Evolutionary conservation across 2,329 filamentous ascomycete genomes (phyloP), one percentile per base, ranked within the genome.

Genomic region (Pyricularia grisea): DNA sequence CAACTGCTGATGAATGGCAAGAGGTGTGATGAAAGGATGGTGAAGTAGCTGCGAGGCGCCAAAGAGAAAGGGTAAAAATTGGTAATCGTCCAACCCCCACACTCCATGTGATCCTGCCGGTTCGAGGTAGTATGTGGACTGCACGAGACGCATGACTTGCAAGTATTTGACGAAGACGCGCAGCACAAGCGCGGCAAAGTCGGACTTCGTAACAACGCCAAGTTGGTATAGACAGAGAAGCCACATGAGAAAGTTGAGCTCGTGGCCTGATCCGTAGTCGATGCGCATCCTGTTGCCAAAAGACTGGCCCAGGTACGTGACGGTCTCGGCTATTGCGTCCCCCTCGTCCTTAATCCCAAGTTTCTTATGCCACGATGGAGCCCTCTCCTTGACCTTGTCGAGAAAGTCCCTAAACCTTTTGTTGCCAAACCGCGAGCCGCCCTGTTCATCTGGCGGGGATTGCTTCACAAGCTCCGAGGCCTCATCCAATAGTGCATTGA

Each of bases 11-110:
- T 99, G 96, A 73, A 99, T 97, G 28, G 84, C 90, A 75, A 88
- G 86, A 65, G 87, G 92, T 33, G 87, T 97, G 77, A 91, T 92
- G 78, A 86, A 97, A 61, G 83, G 91, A 77, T 99, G 95, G 72
- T 92, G 88, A 20, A 95, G 83, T 23, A 97, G 86, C 79, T 99
- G 96, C 28, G 93, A 90, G 50, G 95, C 93, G 25, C 95, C 95
- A 72, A 98, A 96, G 14, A 99, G 86, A 77, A 98, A 99, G 0
- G 96, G 95, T 1, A 97, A 82, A 80, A 99, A 99, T 73, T 96
- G 94, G 80, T 99, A 97, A 78, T 99, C 95, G 75, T 99, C 95
- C 1, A 99, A 83, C 23, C 95, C 95, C 95, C 95, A 99, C 28
- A 99, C 95, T 60, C 95, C 95, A 77, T 99, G 95, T 0, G 94